Evolutionary conservation across 2,329 filamentous ascomycete species (phyloP).

Genomic region (Salinomyces thailandicus): DNA sequence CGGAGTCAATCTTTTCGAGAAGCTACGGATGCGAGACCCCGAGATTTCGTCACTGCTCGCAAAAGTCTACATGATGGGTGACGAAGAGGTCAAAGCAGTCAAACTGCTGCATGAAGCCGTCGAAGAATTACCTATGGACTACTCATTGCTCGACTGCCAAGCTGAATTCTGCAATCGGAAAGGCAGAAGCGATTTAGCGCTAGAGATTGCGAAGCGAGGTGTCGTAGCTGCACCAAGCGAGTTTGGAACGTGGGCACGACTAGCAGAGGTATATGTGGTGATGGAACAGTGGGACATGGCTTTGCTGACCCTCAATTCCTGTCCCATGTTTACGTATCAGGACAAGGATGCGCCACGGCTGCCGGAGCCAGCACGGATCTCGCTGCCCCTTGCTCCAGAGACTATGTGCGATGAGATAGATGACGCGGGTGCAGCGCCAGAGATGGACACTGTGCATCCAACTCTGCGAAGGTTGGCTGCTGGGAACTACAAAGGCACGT

Average conservation of each 20-base stretch:
- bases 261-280: constrained; percentile 87
- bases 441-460: constrained; percentile 75
- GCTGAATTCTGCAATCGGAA: constrained; percentile 86
- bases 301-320: constrained; percentile 89
- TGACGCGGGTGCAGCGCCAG: constrained; percentile 68
- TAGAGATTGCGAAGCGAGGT: constrained; percentile 87
- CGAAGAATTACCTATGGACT: constrained; percentile 92
- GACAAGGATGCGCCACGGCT: constrained; percentile 93
- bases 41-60: constrained; percentile 90
- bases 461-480: constrained; percentile 78
- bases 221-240: constrained; percentile 94
- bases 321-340: constrained; percentile 99
- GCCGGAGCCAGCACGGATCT: constrained; percentile 82
- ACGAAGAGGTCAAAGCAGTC: constrained; percentile 94
- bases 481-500: constrained; percentile 85
- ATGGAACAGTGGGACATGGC: constrained; percentile 96
- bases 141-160: constrained; percentile 89
- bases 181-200: constrained; percentile 72
- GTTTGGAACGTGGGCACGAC: constrained; percentile 89
- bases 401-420: constrained; percentile 93
- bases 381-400: constrained; percentile 77
- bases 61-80: constrained; percentile 83
- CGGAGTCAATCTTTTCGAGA: constrained; percentile 95
- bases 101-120: constrained; percentile 78
- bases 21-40: constrained; percentile 77